Base-by-base conservation (phyloP, 768 basidiomycete species). In the Rubroboletus pulcherrimus region DNA sequence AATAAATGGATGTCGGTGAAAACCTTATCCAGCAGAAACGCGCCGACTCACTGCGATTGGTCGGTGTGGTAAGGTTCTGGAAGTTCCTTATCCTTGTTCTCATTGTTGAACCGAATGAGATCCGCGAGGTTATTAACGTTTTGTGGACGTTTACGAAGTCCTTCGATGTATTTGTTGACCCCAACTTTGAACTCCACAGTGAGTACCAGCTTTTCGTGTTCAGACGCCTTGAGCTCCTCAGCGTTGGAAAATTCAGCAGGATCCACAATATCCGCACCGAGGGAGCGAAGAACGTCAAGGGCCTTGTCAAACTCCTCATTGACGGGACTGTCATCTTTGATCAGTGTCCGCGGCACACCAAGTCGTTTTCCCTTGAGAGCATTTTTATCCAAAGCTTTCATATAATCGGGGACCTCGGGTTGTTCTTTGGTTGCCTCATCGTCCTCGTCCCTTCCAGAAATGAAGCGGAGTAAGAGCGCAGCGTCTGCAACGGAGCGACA, bases 131-230 rank as follows among this genome's bases (percentile, higher is more conserved):
- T 78, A 34, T 76, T 74, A 24, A 86, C 79, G 5, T 81, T 82
- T 1, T 81, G 76, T 0, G 85, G 85, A 39, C 83, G 81, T 39
- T 78, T 64, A 11, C 79, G 56, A 14, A 87, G 71, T 1, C 62
- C 71, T 24, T 75, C 59, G 26, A 79, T 77, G 53, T 81, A 86
- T 26, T 69, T 68, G 53, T 80, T 75, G 21, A 87, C 55, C 54
- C 83, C 75, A 43, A 80, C 84, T 74, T 85, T 87, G 71, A 87
- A 81, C 59, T 87, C 86, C 0, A 75, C 72, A 30, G 76, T 67
- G 14, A 84, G 60, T 0, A 86, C 84, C 19, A 81, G 63, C 0
- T 68, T 75, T 64, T 87, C 84, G 53, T 82, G 77, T 8, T 75
- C 73, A 1, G 79, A 78, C 1, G 56, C 57, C 19, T 73, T 60